Evolutionary conservation across 352 stramenopile species (phyloP).

Genomic region (Paralagenidium karlingii): DNA sequence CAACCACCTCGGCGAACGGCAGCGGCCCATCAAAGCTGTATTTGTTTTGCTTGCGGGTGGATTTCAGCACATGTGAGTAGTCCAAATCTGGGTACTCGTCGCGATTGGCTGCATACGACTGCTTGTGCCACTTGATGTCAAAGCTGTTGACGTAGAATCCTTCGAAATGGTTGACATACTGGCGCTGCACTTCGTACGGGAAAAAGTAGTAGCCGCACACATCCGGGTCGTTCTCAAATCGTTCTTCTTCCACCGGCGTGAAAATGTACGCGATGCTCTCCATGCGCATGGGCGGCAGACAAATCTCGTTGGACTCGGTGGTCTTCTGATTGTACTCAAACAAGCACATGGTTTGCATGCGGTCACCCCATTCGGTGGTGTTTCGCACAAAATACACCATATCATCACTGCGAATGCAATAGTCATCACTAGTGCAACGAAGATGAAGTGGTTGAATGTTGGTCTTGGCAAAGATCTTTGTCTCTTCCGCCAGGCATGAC

Average conservation of each 20-base stretch:
- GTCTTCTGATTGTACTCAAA: slow-evolving; percentile 42
- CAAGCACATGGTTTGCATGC: slow-evolving; percentile 57
- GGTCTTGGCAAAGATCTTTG: slow-evolving; percentile 34
- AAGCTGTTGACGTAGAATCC: slow-evolving; percentile 69
- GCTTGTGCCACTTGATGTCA: slow-evolving; percentile 44
- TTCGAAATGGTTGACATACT: slow-evolving; percentile 38
- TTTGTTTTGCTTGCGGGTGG: slow-evolving; percentile 47
- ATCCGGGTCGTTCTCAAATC: slow-evolving; percentile 42
- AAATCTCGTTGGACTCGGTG: slow-evolving; percentile 37
- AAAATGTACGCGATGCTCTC: slow-evolving; percentile 49
- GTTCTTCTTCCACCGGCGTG: slow-evolving; percentile 30
- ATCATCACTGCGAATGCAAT: slow-evolving; percentile 19
- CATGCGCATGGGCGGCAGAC: slow-evolving; percentile 36
- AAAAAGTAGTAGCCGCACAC: slow-evolving; percentile 67
- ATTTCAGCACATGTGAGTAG: slow-evolving; percentile 43
- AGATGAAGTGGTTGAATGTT: slow-evolving; percentile 51
- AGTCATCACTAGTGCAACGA: slow-evolving; percentile 28
- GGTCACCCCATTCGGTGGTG: slow-evolving; percentile 38
- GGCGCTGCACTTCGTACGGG: slow-evolving; percentile 47
- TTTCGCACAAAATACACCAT: slow-evolving; percentile 54
- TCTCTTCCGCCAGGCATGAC: slow-evolving; percentile 39
- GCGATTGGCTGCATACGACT: slow-evolving; percentile 52
- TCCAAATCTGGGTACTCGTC: slow-evolving; percentile 28
- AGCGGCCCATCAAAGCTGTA: slow-evolving; percentile 56
- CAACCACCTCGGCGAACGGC: slow-evolving; percentile 48